Base-by-base conservation (phyloP, 257 asterid genomes). In the Gentiana straminea region DNA sequence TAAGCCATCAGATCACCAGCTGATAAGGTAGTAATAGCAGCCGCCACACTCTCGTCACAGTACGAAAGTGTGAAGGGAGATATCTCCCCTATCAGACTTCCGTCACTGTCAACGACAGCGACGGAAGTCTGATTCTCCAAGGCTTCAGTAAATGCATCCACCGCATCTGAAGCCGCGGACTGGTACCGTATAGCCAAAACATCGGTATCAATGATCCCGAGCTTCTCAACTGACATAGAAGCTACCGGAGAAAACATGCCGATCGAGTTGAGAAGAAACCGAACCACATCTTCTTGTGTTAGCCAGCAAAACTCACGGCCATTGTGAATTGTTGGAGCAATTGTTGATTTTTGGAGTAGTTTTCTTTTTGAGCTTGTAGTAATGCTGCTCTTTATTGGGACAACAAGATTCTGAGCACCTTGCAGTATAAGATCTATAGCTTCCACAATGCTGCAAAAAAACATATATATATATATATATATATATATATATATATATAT, bases 231-330 rank as follows among this genome's bases (percentile, higher is more conserved):
- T 13, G 96, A 73, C 37, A 74, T 70, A n/a, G 90, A 64, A 5
- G 88, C 75, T 8, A 82, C 63, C 0, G 86, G 84, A 6, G 95
- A 82, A 75, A 88, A 82, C 2, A 80, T 73, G 55, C 90, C 86
- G 15, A 88, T 82, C 2, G 94, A 82, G 70, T 84, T 72, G 35
- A 84, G 79, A 44, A 88, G 81, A 58, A 80, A 88, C 51, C 90
- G 51, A 57, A 88, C 64, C 51, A 88, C 72, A 34, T 88, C 96
- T 69, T 88, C 96, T 60, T 82, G 94, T 4, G 95, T 81, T 54
- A 88, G 47, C 96, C 95, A 88, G 59, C 96, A 88, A 71, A 82
- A 88, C 68, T 88, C 81, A 3, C 63, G 76, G 65, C 90, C 96
- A 47, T 74, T 70, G 80, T 84, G 94, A 49, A 50, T 52, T 2